Evolutionary conservation across 2,329 filamentous ascomycete genomes (phyloP).

Genomic region (Neopestalotiopsis sp.): DNA sequence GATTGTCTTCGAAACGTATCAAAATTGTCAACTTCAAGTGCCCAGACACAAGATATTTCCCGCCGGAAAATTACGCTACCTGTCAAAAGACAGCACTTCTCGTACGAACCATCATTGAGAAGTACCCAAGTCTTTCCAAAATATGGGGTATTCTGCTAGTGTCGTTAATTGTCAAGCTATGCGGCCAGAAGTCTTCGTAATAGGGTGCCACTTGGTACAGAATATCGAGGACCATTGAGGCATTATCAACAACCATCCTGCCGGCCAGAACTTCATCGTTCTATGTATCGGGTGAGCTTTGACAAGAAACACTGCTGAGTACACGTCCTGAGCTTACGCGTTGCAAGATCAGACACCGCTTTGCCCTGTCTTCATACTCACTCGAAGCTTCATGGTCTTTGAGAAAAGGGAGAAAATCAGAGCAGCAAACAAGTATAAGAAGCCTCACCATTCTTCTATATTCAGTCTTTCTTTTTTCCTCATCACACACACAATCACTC

Average conservation of each 20-base stretch:
- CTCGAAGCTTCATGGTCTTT: not conserved
- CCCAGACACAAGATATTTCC: no score
- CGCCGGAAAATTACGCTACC: no score
- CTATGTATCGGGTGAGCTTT: not conserved
- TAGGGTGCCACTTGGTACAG: not conserved
- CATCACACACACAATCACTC: not conserved
- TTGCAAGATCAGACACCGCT: not conserved
- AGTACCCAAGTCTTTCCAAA: no score
- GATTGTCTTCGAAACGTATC: no score
- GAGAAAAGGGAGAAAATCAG: not conserved
- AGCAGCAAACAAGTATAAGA: not conserved
- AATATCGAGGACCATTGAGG: not conserved
- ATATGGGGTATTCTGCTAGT: no score
- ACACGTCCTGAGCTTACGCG: not conserved
- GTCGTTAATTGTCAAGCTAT: no score
- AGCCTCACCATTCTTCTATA: not conserved
- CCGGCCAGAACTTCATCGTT: not conserved
- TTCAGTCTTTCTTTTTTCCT: not conserved
- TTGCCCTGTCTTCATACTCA: not conserved
- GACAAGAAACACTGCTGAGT: not conserved
- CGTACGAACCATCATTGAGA: no score
- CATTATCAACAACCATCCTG: not conserved
- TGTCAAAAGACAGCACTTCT: no score
- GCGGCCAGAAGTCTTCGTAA: not conserved
- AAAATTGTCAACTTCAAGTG: no score